These are phyloP conservation scores for Candida sphagnicola DNA, from an alignment of 805 yeast genomes.

Conservation along the genomic window DNA sequence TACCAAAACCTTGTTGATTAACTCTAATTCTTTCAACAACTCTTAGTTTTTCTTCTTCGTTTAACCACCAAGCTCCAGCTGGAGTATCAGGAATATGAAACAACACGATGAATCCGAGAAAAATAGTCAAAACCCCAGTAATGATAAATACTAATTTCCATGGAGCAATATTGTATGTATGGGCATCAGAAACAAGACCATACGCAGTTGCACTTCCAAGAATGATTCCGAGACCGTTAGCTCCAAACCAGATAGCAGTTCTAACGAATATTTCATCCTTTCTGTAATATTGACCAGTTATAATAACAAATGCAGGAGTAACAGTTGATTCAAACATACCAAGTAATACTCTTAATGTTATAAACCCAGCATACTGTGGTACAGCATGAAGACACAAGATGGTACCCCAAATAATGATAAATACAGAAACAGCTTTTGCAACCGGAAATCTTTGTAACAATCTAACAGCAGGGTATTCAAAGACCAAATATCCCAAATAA, in stretches of 20 bases:
- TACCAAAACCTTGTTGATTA: constrained; percentile 15
- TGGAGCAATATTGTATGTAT: constrained; percentile 33
- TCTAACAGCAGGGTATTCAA: constrained; percentile 46
- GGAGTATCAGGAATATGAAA: constrained; percentile 18
- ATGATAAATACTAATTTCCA: constrained; percentile 21
- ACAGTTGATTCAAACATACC: constrained; percentile 38
- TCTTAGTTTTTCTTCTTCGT: constrained; percentile 13
- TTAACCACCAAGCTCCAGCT: constrained; percentile 14
- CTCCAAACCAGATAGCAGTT: constrained; percentile 32
- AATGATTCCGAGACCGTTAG: constrained; percentile 30
- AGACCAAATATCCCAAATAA: constrained; percentile 56
- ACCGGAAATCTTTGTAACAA: constrained; percentile 55
- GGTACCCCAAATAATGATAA: constrained; percentile 60
- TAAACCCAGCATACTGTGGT: constrained; percentile 38
- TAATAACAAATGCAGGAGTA: constrained; percentile 38
- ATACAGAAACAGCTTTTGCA: constrained; percentile 44
- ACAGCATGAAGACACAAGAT: constrained; percentile 52
- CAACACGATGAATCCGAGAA: constrained; percentile 14
- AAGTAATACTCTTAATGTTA: constrained; percentile 33
- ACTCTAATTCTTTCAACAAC: constrained; percentile 11
- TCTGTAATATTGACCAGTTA: constrained; percentile 31
- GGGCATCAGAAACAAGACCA: constrained; percentile 40
- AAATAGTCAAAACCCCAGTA: constrained; percentile 20
- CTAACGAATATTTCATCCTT: constrained; percentile 32
- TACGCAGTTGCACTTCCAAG: constrained; percentile 49